A percentile compares a stretch with the other conserved stretches of the same genome.
Evolutionary conservation across 352 stramenopile species (phyloP).

Genomic region (Pythium vanterpoolii): DNA sequence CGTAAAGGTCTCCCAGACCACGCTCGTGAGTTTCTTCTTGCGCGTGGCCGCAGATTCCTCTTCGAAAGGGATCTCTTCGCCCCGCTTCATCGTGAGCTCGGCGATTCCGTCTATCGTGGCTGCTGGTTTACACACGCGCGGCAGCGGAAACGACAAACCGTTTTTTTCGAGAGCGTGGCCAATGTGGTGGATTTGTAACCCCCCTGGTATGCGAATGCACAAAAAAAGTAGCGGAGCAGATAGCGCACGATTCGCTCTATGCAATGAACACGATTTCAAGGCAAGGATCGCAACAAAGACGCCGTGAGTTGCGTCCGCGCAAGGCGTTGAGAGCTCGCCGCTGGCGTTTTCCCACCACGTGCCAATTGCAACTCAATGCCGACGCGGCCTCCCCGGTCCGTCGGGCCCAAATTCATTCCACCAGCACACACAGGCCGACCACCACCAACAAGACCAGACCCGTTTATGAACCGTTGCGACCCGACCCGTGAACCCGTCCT

Average conservation of each 20-base stretch:
- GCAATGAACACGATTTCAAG: not conserved
- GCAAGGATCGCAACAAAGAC: not conserved
- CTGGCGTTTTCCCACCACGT: conserved; percentile 19
- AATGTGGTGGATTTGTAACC: not conserved
- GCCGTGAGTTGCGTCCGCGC: conserved; percentile 8
- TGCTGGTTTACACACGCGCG: conserved; percentile 10
- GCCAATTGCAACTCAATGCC: conserved; percentile 34
- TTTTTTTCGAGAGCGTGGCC: not conserved
- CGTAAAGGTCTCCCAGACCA: conserved; percentile 83
- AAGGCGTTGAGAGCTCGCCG: not conserved
- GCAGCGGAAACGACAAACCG: not conserved
- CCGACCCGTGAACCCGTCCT: not conserved
- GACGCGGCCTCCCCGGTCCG: conserved; percentile 16
- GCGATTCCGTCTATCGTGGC: conserved; percentile 40
- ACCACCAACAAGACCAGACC: conserved; percentile 17
- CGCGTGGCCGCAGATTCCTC: conserved; percentile 45
- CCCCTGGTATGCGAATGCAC: not conserved
- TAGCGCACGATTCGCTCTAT: conserved; percentile 14
- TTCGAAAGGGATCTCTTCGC: conserved; percentile 57
- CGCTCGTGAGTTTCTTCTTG: conserved; percentile 82
- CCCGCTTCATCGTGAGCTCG: conserved; percentile 47
- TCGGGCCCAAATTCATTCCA: conserved; percentile 6
- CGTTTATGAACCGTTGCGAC: not conserved
- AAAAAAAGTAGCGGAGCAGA: conserved; percentile 4
- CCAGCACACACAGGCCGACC: conserved; percentile 11